A percentile compares a stretch with the other conserved stretches of the same genome.
Conservation (phyloP, 768 basidiomycete genomes). For the Tylopilus rubrobrunneus region DNA sequence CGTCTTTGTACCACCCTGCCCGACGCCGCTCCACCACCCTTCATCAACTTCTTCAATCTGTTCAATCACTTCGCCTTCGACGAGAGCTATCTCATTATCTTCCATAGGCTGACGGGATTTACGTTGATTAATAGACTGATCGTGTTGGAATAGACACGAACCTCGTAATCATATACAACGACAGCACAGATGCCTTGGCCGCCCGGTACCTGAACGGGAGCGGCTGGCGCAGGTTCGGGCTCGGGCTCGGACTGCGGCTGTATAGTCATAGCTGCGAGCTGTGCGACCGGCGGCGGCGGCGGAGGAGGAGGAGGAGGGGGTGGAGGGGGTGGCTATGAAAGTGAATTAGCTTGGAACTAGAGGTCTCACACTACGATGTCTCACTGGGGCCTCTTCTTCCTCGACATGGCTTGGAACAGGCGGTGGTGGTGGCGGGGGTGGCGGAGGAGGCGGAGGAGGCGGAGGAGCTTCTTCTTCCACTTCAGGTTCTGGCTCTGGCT, state of each 20-base stretch:
- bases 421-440: not conserved
- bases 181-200: conserved; percentile 60
- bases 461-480: conserved; percentile 21
- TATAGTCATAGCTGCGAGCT: conserved; percentile 22
- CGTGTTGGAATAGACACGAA: conserved; percentile 22
- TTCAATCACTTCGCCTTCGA: conserved; percentile 78
- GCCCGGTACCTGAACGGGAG: conserved; percentile 1
- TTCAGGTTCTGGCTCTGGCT: conserved; percentile 20
- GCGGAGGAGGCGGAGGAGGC: conserved; percentile 26
- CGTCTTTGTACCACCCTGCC: conserved; percentile 55
- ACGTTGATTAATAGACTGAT: not conserved
- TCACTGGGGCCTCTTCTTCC: conserved; percentile 13
- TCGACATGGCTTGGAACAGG: conserved; percentile 10
- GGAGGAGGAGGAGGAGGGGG: conserved; percentile 44
- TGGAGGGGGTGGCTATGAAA: conserved; percentile 23
- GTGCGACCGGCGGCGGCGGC: conserved; percentile 41
- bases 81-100: conserved; percentile 79
- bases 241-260: conserved; percentile 41
- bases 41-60: conserved; percentile 83
- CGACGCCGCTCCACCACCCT: conserved; percentile 89
- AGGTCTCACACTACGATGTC: not conserved
- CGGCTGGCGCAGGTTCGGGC: conserved; percentile 20
- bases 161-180: conserved; percentile 79
- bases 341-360: not conserved
- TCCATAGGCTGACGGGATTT: conserved; percentile 55